These are phyloP conservation scores for Trifolium subterraneum DNA, from an alignment of 306 rosid genomes.

Conservation along the genomic window DNA sequence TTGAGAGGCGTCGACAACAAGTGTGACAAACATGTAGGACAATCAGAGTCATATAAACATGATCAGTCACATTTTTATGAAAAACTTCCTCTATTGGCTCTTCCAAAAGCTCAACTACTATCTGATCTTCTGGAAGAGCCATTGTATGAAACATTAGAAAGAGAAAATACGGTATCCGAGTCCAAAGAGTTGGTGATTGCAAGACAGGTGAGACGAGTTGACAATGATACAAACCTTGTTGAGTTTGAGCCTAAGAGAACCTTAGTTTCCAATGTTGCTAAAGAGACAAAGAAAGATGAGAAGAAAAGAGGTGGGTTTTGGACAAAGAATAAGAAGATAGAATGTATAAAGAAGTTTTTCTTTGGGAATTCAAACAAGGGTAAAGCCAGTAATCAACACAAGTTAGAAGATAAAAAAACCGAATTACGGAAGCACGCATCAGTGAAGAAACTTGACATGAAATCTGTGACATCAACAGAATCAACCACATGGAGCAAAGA, in stretches of 20 bases:
- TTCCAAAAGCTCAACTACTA: conserved; percentile 11
- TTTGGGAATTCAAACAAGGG: conserved; percentile 38
- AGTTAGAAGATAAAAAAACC: conserved; percentile 43
- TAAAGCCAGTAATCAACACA: conserved; percentile 37
- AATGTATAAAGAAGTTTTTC: conserved; percentile 47
- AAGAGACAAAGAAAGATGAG: conserved; percentile 39
- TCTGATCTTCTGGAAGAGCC: conserved; percentile 33
- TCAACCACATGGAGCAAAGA: conserved; percentile 36
- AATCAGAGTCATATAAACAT: conserved; percentile 19
- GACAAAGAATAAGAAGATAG: conserved; percentile 48
- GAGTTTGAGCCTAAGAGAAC: conserved; percentile 23
- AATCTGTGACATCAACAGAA: conserved; percentile 31
- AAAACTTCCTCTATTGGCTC: background rate
- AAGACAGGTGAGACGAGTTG: conserved; percentile 54
- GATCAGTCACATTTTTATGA: conserved; percentile 28
- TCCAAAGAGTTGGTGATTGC: conserved; percentile 62
- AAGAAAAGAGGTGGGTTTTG: conserved; percentile 40
- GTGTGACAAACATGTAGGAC: conserved; percentile 23
- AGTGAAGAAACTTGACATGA: conserved; percentile 50
- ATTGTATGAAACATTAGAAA: conserved; percentile 29
- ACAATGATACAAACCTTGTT: conserved; percentile 14
- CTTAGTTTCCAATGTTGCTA: conserved; percentile 27
- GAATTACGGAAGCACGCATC: conserved; percentile 41
- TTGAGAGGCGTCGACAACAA: conserved; percentile 37
- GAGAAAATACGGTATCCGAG: conserved; percentile 43